These are phyloP conservation scores for Wallacemonas sp. DNA, from an alignment of 208 protist species.

Conservation along the genomic window DNA sequence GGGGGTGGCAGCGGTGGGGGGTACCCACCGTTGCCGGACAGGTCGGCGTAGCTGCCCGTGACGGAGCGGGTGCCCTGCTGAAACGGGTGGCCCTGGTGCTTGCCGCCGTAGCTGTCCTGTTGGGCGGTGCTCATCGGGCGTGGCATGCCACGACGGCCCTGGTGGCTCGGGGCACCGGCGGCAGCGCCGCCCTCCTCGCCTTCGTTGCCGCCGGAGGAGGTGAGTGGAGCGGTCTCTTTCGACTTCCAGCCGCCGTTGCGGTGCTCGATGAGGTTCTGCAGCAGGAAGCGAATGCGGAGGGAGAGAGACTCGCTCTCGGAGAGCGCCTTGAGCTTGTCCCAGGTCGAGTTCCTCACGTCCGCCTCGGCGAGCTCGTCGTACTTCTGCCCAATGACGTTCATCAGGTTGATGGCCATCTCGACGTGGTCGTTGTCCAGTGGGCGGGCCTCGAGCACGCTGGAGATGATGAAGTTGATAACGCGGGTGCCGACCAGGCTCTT, in stretches of 20 bases:
- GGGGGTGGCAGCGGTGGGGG: constrained; percentile 24
- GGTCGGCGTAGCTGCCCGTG: constrained; percentile 50
- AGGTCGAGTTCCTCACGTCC: constrained; percentile 36
- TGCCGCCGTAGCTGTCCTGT: constrained; percentile 24
- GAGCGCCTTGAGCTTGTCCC: constrained; percentile 50
- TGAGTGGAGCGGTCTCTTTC: constrained; percentile 33
- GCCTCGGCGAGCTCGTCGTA: constrained; percentile 58
- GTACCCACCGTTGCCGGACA: constrained; percentile 19
- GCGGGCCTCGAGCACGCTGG: background rate
- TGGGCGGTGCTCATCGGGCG: constrained; percentile 32
- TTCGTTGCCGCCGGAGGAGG: constrained; percentile 30
- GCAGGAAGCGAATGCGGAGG: constrained; percentile 78
- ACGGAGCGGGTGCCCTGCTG: constrained; percentile 19
- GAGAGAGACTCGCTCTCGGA: constrained; percentile 61
- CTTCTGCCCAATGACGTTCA: constrained; percentile 81
- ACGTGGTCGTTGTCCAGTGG: constrained; percentile 66
- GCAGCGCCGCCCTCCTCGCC: too few species aligned
- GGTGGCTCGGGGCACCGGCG: constrained; percentile 17
- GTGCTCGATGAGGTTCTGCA: constrained; percentile 84
- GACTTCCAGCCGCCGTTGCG: constrained; percentile 66
- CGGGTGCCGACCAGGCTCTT: constrained; percentile 61
- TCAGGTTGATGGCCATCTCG: constrained; percentile 79
- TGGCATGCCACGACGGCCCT: constrained; percentile 30
- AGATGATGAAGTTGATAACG: constrained; percentile 61
- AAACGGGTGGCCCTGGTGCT: constrained; percentile 14